phyloP scores from a whole-genome alignment of 2,329 filamentous ascomycete species.

The Dryadomyces quercivorus region DNA sequence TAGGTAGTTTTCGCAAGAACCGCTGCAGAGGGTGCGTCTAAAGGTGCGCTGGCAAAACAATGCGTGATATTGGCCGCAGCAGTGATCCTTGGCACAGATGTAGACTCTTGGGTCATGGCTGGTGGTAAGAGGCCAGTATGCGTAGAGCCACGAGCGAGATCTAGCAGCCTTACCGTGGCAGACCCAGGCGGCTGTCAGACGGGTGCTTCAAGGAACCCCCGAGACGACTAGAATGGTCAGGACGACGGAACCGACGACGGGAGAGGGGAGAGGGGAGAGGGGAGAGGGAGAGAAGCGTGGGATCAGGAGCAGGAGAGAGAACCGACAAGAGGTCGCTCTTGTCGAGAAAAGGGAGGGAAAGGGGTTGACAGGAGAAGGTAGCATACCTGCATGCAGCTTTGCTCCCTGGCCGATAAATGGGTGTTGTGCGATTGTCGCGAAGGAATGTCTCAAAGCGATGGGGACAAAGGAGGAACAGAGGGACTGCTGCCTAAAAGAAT shows the following conservation, averaged over 20 bases:
- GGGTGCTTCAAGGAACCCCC: neutral
- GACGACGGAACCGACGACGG: neutral
- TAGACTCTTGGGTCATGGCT: constrained; percentile 4
- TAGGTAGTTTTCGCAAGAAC: neutral
- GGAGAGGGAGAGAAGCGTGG: too few species aligned
- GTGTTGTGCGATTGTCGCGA: neutral
- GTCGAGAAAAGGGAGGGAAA: neutral
- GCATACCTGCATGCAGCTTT: neutral
- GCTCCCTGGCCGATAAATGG: neutral
- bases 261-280: neutral
- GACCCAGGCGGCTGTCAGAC: neutral
- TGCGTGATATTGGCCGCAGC: neutral
- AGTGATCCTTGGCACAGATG: neutral
- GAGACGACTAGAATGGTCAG: neutral
- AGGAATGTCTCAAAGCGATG: neutral
- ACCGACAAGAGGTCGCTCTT: neutral
- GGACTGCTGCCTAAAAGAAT: too few species aligned
- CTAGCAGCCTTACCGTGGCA: neutral
- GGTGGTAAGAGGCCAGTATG: neutral
- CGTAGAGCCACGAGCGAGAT: neutral
- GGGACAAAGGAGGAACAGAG: too few species aligned
- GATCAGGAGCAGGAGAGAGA: neutral
- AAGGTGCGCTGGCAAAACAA: neutral
- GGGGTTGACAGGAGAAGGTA: neutral
- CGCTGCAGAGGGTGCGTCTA: neutral